Conservation (phyloP, 257 asterid species). For the Solanum ossicruentum region DNA sequence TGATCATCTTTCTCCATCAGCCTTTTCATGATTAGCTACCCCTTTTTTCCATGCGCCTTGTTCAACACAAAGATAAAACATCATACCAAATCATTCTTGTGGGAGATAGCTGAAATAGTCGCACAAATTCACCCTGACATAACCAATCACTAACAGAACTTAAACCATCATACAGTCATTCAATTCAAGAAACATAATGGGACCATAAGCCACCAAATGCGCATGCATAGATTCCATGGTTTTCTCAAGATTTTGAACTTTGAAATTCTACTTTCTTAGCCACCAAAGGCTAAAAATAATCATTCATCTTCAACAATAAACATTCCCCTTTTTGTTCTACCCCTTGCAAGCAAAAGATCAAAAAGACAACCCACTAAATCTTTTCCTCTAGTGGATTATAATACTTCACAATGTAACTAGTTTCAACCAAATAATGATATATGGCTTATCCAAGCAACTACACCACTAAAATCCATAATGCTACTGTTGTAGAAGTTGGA, state of each 20-base stretch:
- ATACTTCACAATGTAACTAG: background rate
- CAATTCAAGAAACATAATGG: conserved; percentile 30
- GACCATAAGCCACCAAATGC: conserved; percentile 42
- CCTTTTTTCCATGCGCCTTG: background rate
- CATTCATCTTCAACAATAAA: conserved; percentile 33
- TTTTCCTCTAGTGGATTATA: conserved; percentile 18
- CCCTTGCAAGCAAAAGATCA: conserved; percentile 10
- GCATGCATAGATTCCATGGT: conserved; percentile 64
- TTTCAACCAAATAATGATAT: background rate
- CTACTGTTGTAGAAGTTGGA: background rate
- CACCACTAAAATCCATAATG: background rate
- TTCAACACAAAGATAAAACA: background rate
- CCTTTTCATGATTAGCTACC: conserved; percentile 16
- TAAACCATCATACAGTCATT: conserved; percentile 5
- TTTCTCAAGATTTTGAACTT: conserved; percentile 23
- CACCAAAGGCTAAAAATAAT: conserved; percentile 26
- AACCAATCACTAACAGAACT: background rate
- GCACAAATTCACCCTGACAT: background rate
- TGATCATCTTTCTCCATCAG: conserved; percentile 6
- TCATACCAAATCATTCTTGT: background rate
- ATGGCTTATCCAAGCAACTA: background rate
- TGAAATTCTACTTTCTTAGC: conserved; percentile 30
- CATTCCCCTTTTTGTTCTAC: conserved; percentile 16
- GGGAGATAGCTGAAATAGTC: background rate
- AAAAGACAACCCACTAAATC: conserved; percentile 19